Base-by-base conservation (phyloP, 2,329 filamentous ascomycete species). In the Aspergillus glaucus region DNA sequence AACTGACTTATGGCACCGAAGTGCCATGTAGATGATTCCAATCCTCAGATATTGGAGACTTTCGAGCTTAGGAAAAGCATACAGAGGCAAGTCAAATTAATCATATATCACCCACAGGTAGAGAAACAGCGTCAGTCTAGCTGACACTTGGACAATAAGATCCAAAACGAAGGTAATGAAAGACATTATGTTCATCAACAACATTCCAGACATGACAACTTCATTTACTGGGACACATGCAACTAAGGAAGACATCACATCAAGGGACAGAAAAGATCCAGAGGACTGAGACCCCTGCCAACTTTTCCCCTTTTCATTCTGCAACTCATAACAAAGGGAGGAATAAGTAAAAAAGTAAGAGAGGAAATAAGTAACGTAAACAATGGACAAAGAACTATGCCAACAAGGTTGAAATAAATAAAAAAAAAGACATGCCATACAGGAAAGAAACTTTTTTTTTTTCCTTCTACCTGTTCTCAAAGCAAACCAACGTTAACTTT, bases 401-500 rank as follows among this genome's bases (percentile, higher is more conserved):
- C 56, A 53, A 50, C 52, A 49, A 54, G 60, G 53, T 57, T 49
- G 44, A 57, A 49, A 52, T 22, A 9, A 19, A 28, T 17, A 17
- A 43, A n/a, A 32, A 42, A 44, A 55, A 28, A 32, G 36, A 43
- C 43, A 36, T 28, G 39, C 36, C 26, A 49, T 48, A 48, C 50
- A 30, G 26, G 26, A 30, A 30, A 30, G 26, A 28, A 28, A 28
- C 26, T 28, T 28, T 49, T 51, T 53, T 49, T 45, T 49, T 19
- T 30, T 34, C 41, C 44, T 19, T 30, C 9, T n/a, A 24, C n/a
- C 17, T 12, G 30, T 37, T 41, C 21, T 47, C 15, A 46, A 47
- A 32, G 30, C 44, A 47, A 43, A 56, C 48, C 44, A 50, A 52
- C 44, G 62, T 53, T 64, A 65, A 53, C 52, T 56, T 51, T 21